These are phyloP conservation scores for Cryphonectria radicalis DNA, from an alignment of 2,329 filamentous ascomycete species.

Conservation along the genomic window DNA sequence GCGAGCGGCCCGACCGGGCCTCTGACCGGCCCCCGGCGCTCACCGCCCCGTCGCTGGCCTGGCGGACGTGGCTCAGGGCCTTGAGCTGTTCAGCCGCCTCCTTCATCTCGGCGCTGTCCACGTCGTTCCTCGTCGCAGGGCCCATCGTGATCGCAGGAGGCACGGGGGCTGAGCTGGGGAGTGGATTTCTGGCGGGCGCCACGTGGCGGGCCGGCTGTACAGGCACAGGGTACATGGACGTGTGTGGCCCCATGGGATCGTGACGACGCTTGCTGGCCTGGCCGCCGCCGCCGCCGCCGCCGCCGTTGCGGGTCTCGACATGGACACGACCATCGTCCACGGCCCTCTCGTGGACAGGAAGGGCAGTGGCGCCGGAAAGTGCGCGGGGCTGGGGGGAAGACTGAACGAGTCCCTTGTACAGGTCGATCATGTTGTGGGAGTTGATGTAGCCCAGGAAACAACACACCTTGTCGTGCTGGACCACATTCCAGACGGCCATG, in stretches of 20 bases:
- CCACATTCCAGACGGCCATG: conserved; percentile 64
- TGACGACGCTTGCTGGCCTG: conserved; percentile 34
- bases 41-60: conserved; percentile 51
- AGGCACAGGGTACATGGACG: conserved; percentile 25
- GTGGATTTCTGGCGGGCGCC: conserved; percentile 27
- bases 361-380: background rate
- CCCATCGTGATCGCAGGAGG: conserved; percentile 14
- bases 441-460: conserved; percentile 68
- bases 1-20: conserved; percentile 37
- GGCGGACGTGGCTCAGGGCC: conserved; percentile 66
- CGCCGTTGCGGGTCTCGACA: conserved; percentile 56
- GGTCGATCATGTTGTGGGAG: conserved; percentile 68
- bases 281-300: no score
- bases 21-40: conserved; percentile 29
- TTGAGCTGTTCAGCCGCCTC: conserved; percentile 70
- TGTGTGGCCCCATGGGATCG: conserved; percentile 30
- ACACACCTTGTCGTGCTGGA: conserved; percentile 69
- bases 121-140: conserved; percentile 47
- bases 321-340: conserved; percentile 62
- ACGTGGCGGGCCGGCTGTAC: conserved; percentile 34
- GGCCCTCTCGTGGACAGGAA: conserved; percentile 19
- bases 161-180: conserved; percentile 24
- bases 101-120: conserved; percentile 69
- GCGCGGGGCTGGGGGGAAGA: conserved; percentile 42
- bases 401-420: conserved; percentile 63